Base-by-base conservation (phyloP, 805 yeast genomes). In the Saccharomycopsis sp. region DNA sequence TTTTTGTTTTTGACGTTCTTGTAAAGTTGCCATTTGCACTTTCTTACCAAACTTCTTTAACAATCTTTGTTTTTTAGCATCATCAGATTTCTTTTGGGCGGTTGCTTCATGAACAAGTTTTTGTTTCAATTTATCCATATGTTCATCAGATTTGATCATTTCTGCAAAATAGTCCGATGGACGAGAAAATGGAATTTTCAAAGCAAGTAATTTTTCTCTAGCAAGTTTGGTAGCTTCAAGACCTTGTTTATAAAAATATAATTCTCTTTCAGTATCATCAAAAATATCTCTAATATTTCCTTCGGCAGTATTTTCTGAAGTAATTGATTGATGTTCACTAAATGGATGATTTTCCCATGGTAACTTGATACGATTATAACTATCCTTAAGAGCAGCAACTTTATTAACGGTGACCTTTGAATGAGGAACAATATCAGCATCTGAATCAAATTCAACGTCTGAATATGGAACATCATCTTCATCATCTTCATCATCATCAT, bases 151-250 rank as follows among this genome's bases (percentile, higher is more conserved):
- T 66, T 92, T 92, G 45, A 87, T 84, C 98, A 92, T 92, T 63
- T 92, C 98, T 15, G 98, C 99, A 64, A 92, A 92, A 61, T 85
- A 92, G 59, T 92, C 98, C 54, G 74, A 65, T 28, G 99, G 99
- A 60, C 98, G 76, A 21, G 94, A 70, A 59, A 92, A 92, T 45
- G 96, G 86, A 25, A 89, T 76, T 55, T 79, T 79, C 50, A 83
- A 70, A 54, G 76, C 76, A 37, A 76, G 63, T 31, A 83, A 66
- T 40, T 73, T 72, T 35, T 69, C 59, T 54, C 89, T 78, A 20
- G 83, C 95, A 51, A 70, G 74, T 38, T 70, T 62, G 21, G 83
- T 92, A 3, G 96, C 94, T 39, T 74, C 80, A 42, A 92, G 71
- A 5, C 94, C 95, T 65, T 92, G 98, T 58, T 85, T 87, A 62